Evolutionary conservation across 768 basidiomycete species (phyloP), one percentile per base, ranked within the genome.

Genomic region (Gyrodon lividus): DNA sequence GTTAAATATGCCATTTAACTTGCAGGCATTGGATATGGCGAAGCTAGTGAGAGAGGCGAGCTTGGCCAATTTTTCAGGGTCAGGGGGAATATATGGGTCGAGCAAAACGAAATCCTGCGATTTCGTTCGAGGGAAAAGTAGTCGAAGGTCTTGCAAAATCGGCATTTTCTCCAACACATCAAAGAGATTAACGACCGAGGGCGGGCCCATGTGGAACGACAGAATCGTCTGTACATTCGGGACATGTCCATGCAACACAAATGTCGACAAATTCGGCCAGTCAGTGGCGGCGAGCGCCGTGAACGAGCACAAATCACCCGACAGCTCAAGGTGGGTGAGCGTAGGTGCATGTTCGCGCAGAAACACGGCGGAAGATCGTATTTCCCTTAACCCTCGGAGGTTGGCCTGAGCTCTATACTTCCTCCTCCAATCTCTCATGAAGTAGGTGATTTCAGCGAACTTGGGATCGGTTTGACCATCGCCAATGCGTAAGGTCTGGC

Each of bases 1-100:
- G 30, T 64, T 65, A 6, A 70, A 59, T 34, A 70, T 45, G 16
- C 68, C 69, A 0, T 61, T 46, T 20, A 70, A 63, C 28, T 30
- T 48, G 46, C 69, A 70, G 38, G 70, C 69, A 22, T 72, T 72
- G 6, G 70, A 72, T 17, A 72, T 61, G 35, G 69, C 68, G 34
- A 70, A 70, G 26, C 61, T 70, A 16, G 70, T 64, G 19, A 70
- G 26, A 28, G 70, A 70, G 12, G 70, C 69, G 6, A 69, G 64
- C 28, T 70, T 69, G 31, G 54, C 56, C 1, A 59, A n/a, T 31
- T 61, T 60, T 24, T 57, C 50, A 1, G 57, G 63, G 26, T 63
- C 43, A 22, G 67, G 43, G 13, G 61, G 46, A 41, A 48, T 34
- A 34, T 53, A 49, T 16, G 45, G 43, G 35, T 68, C 69, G 35